A percentile compares a stretch with the other conserved stretches of the same genome.
These are phyloP conservation scores for Calonectria leucothoes DNA, from an alignment of 2,329 filamentous ascomycete species.

Conservation along the genomic window DNA sequence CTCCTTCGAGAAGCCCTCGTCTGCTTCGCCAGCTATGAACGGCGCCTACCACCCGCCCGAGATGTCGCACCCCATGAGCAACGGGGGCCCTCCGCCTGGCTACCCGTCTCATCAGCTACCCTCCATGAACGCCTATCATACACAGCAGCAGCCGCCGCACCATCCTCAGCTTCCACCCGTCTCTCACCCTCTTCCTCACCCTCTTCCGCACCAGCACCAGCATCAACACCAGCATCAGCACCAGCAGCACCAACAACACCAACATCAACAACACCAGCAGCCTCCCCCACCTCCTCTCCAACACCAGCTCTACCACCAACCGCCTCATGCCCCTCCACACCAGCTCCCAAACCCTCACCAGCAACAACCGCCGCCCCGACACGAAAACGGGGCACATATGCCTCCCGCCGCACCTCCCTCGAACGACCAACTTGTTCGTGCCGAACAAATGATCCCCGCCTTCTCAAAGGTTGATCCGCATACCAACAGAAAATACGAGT, in stretches of 20 bases:
- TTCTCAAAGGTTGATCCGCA: constrained; percentile 50
- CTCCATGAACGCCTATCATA: constrained; percentile 38
- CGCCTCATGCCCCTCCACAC: constrained; percentile 38
- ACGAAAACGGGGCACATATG: constrained; percentile 34
- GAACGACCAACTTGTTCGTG: constrained; percentile 26
- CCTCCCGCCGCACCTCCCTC: constrained; percentile 31
- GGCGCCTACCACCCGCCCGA: constrained; percentile 45
- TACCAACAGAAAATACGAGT: constrained; percentile 51
- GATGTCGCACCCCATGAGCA: constrained; percentile 45
- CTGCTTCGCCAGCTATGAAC: constrained; percentile 41
- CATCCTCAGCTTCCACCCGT: constrained; percentile 32
- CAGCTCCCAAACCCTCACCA: constrained; percentile 39
- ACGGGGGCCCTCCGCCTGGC: constrained; percentile 25
- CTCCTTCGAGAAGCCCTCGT: not conserved
- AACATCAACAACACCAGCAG: constrained; percentile 35
- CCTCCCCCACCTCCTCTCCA: constrained; percentile 31
- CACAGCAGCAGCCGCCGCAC: constrained; percentile 33
- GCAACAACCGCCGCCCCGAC: constrained; percentile 34
- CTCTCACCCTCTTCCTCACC: constrained; percentile 31
- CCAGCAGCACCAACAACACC: constrained; percentile 24
- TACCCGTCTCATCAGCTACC: constrained; percentile 37
- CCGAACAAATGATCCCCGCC: constrained; percentile 37
- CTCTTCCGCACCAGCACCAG: constrained; percentile 21
- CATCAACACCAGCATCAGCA: constrained; percentile 22
- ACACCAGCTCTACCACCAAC: constrained; percentile 37